Percentiles rank a stretch among this genome's conserved stretches.
Conservation (phyloP, 495 filamentous ascomycete genomes). For the Margaritispora aquatica region DNA sequence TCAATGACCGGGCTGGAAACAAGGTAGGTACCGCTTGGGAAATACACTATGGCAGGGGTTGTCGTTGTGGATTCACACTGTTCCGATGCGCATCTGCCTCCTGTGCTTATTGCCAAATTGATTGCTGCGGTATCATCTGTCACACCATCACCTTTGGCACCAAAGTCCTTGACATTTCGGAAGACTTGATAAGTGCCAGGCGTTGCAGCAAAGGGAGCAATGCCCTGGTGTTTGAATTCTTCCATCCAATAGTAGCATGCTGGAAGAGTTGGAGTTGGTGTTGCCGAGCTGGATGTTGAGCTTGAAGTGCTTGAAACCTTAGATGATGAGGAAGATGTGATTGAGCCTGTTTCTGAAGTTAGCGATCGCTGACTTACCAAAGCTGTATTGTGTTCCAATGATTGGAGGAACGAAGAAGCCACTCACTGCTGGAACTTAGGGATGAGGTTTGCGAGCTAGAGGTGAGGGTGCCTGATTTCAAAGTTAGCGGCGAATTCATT, state of each 20-base stretch:
- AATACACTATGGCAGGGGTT: constrained; percentile 35
- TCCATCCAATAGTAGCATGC: constrained; percentile 23
- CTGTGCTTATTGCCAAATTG: constrained; percentile 54
- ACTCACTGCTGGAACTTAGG: too few species aligned
- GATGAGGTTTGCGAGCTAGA: too few species aligned
- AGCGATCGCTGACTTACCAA: too few species aligned
- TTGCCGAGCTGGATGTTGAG: neutral
- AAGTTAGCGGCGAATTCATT: too few species aligned
- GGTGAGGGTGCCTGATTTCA: too few species aligned
- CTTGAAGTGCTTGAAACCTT: neutral
- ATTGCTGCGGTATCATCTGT: constrained; percentile 65
- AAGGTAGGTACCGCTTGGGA: constrained; percentile 48
- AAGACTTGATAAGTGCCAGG: constrained; percentile 19
- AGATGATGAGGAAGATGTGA: neutral
- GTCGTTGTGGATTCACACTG: constrained; percentile 30
- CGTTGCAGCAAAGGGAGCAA: constrained; percentile 24
- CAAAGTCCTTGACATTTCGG: constrained; percentile 24
- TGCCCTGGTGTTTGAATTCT: constrained; percentile 24
- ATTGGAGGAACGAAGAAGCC: too few species aligned
- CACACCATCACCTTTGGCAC: constrained; percentile 53
- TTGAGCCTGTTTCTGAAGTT: too few species aligned
- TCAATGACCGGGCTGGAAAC: constrained; percentile 52
- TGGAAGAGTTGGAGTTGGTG: neutral
- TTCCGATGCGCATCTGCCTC: constrained; percentile 42
- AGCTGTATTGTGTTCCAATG: too few species aligned